These are phyloP conservation scores for Naganishia albida DNA, from an alignment of 1,284 basidiomycete genomes.

Conservation along the genomic window DNA sequence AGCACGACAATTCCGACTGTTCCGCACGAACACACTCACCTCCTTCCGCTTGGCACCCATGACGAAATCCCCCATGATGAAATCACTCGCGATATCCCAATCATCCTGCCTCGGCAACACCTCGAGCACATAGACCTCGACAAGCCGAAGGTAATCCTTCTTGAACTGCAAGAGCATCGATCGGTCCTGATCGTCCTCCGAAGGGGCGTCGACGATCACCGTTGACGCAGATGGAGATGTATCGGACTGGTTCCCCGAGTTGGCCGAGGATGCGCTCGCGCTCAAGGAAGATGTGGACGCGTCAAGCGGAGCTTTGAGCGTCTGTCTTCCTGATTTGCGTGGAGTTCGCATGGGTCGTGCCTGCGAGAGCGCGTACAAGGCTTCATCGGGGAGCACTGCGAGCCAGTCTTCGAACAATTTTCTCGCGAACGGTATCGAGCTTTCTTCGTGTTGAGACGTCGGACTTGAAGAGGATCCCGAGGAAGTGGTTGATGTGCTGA, in stretches of 20 bases:
- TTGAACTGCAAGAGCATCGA: conserved; percentile 26
- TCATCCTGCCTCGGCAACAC: conserved; percentile 28
- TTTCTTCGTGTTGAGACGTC: background rate
- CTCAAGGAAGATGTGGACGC: conserved; percentile 12
- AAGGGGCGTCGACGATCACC: conserved; percentile 15
- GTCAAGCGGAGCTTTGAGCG: conserved; percentile 3
- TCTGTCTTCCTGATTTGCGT: background rate
- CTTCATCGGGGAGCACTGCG: conserved; percentile 23
- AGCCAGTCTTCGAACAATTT: conserved; percentile 31
- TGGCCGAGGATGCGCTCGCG: conserved; percentile 2
- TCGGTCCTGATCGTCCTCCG: conserved; percentile 14
- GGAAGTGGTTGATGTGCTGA: conserved; percentile 8
- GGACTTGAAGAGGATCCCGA: background rate
- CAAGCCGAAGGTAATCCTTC: conserved; percentile 23
- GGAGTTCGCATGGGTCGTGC: conserved; percentile 16
- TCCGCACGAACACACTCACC: conserved; percentile 7
- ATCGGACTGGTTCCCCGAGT: conserved; percentile 1
- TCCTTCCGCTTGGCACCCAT: conserved; percentile 30
- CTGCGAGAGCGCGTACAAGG: conserved; percentile 20
- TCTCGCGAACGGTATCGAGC: conserved; percentile 20
- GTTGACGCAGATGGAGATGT: conserved; percentile 17
- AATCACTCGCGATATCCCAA: conserved; percentile 34
- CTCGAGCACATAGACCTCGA: conserved; percentile 31
- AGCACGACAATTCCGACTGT: background rate
- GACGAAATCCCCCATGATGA: conserved; percentile 20